phyloP scores from a whole-genome alignment of 306 rosid species.

The Lathyrus tuberosus region DNA sequence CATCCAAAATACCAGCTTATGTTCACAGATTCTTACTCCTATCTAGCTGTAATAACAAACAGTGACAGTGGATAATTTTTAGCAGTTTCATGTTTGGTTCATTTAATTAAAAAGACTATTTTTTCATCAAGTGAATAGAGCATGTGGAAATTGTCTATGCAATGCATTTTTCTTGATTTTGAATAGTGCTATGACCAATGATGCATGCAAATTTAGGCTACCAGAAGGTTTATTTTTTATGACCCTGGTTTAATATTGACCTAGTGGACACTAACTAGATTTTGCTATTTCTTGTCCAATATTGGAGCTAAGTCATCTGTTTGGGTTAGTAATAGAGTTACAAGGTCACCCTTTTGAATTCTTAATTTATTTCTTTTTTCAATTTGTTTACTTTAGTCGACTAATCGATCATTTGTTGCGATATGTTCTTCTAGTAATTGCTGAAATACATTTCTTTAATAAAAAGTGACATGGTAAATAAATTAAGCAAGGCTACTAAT shows the following conservation, averaged over 20 bases:
- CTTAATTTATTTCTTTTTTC: background rate
- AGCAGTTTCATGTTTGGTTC: slow-evolving; percentile 34
- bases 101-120: slow-evolving; percentile 10
- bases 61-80: slow-evolving; percentile 11
- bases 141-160: slow-evolving; percentile 29
- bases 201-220: background rate
- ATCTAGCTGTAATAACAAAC: slow-evolving; percentile 35
- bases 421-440: background rate
- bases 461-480: slow-evolving; percentile 8
- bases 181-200: background rate
- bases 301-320: background rate
- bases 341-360: background rate
- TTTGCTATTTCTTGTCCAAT: slow-evolving; percentile 13
- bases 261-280: background rate
- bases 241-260: slow-evolving; percentile 14
- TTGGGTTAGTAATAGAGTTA: background rate
- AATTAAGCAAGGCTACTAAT: slow-evolving; percentile 3
- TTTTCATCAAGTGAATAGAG: slow-evolving; percentile 7
- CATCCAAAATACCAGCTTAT: slow-evolving; percentile 38
- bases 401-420: background rate
- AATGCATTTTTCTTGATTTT: slow-evolving; percentile 28
- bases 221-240: background rate
- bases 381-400: background rate
- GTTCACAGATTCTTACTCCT: slow-evolving; percentile 20
- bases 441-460: background rate